These are phyloP conservation scores for Metschnikowia arizonensis DNA, from an alignment of 805 yeast species.

Conservation along the genomic window DNA sequence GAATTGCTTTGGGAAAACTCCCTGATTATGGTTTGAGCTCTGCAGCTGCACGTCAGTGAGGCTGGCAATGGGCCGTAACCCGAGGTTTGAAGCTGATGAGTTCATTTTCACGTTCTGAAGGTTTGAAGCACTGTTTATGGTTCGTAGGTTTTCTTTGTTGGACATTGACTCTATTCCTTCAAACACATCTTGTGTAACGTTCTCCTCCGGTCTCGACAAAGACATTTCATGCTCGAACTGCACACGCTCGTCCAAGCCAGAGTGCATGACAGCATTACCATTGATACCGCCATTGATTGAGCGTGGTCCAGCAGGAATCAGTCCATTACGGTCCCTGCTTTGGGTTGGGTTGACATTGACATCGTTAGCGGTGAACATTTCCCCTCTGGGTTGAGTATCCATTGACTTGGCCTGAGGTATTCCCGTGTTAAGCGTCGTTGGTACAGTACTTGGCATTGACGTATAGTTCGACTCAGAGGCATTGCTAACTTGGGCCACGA, in stretches of 20 bases:
- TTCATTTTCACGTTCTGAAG: conserved; percentile 20
- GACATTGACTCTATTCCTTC: not conserved
- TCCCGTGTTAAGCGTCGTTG: conserved; percentile 30
- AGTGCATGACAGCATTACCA: not conserved
- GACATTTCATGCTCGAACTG: conserved; percentile 2
- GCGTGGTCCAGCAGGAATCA: not conserved
- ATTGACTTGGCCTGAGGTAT: not conserved
- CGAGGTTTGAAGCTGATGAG: conserved; percentile 5
- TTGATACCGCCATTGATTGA: not conserved
- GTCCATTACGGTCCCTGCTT: not conserved
- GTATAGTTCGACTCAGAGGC: conserved; percentile 21
- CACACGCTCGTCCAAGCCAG: conserved; percentile 4
- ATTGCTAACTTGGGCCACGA: conserved; percentile 25
- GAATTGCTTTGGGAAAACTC: conserved; percentile 11
- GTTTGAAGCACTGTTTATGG: conserved; percentile 33
- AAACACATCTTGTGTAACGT: not conserved
- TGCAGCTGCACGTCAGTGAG: conserved; percentile 18
- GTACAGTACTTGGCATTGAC: conserved; percentile 37
- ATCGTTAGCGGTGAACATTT: not conserved
- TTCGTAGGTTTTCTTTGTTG: conserved; percentile 19
- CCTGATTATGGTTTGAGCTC: not conserved
- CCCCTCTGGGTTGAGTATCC: conserved; percentile 1
- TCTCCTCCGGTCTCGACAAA: not conserved
- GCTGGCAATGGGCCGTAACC: conserved; percentile 17
- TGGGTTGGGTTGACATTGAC: not conserved